Evolutionary conservation across 768 basidiomycete species (phyloP), one percentile per base, ranked within the genome.

Genomic region (Macrolepiota fuliginosa): DNA sequence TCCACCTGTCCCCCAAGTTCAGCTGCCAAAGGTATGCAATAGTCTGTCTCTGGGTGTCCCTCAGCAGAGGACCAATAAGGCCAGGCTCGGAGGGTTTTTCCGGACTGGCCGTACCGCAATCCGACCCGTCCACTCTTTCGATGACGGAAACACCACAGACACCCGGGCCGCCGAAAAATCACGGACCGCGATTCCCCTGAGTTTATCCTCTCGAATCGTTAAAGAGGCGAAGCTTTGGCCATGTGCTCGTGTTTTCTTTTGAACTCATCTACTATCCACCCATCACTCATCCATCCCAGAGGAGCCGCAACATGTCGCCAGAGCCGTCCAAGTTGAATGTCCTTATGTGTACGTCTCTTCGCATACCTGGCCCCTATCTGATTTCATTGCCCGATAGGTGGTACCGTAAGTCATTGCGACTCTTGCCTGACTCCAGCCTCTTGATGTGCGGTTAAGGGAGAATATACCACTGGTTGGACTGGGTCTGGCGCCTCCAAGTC

Each of bases 381-480:
- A 71, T 54, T 1, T 19, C 22, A 54, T 61, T 25, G 22, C 15
- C 27, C 37, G 52, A 24, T 50, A 80, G 80, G 79, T 64, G 79
- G 79, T 64, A 75, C 74, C 52, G 74, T 74, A 65, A 64, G 76
- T 68, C 37, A 27, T 58, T 62, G 58, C 22, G 46, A 27, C 51
- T 27, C 9, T 10, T 24, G 24, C 12, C 22, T 15, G 22, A 13
- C 24, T 49, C 24, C 47, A 13, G 22, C 47, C 11, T 49, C 22
- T 49, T 49, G 25, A 49, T 27, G 22, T 15, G 7, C 47, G 59
- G 64, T 62, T 24, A 64, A 79, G 86, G 91, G 92, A 46, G 92
- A 96, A 78, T 96, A 96, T 72, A 96, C 94, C 64, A 96, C 94
- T 55, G 94, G 95, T 71, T 96, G 92, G 91, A 94, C 92, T 10